Percentiles rank a stretch among this genome's conserved stretches.
Evolutionary conservation across 2,329 filamentous ascomycete species (phyloP).

Genomic region (Ustilaginoidea virens): DNA sequence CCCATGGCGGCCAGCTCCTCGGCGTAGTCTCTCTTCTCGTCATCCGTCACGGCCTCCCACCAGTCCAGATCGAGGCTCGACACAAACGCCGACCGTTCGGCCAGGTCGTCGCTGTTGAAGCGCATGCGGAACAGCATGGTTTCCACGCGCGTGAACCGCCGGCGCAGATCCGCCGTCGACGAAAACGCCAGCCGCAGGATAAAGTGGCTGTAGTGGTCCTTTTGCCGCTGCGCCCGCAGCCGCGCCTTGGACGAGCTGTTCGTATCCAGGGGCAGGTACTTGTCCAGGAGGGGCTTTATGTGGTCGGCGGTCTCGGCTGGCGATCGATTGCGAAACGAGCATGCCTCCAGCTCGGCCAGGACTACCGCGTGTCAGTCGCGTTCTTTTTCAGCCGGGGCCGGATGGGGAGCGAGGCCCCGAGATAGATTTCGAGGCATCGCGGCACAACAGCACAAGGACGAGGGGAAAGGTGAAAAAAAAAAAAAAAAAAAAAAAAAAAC

Average conservation of each 20-base stretch:
- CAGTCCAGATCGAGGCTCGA: constrained; percentile 65
- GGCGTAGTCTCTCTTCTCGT: constrained; percentile 54
- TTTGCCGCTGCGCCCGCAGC: constrained; percentile 62
- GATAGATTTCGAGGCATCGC: no score
- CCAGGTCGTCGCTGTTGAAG: constrained; percentile 58
- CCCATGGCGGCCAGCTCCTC: constrained; percentile 42
- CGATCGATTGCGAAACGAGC: constrained; percentile 82
- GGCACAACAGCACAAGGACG: no score
- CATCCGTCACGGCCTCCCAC: constrained; percentile 73
- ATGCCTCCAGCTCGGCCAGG: constrained; percentile 79
- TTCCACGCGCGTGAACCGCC: constrained; percentile 75
- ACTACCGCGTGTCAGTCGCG: constrained; percentile 31
- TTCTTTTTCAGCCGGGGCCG: background rate
- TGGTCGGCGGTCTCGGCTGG: constrained; percentile 68
- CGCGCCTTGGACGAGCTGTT: constrained; percentile 49
- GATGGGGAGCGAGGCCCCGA: no score
- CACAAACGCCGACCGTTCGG: constrained; percentile 64
- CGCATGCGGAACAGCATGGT: constrained; percentile 77
- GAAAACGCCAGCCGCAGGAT: constrained; percentile 89
- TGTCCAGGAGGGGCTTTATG: constrained; percentile 76
- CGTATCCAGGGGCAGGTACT: constrained; percentile 67
- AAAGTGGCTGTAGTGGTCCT: constrained; percentile 96
- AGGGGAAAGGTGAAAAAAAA: no score
- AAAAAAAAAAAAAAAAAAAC: constrained; percentile 5
- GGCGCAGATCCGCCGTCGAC: constrained; percentile 75